Evolutionary conservation across 1,284 basidiomycete species (phyloP).

Genomic region (Ganoderma resinaceum): DNA sequence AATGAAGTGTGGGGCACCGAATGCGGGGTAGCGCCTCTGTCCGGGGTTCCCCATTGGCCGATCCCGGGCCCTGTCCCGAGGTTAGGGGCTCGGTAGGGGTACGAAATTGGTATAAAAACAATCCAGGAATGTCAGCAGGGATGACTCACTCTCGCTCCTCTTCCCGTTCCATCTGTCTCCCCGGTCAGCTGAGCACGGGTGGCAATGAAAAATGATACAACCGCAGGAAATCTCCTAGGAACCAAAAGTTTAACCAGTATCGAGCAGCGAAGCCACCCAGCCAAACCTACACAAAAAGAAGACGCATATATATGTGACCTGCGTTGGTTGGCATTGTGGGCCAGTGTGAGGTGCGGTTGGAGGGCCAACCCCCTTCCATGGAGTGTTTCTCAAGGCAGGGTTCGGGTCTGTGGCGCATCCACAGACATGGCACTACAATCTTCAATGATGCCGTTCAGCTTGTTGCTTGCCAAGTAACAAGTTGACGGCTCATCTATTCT

Average conservation of each 20-base stretch:
- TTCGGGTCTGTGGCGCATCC: neutral
- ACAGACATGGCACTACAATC: neutral
- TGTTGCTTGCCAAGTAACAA: neutral
- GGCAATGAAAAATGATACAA: too few species aligned
- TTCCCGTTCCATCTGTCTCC: neutral
- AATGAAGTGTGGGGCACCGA: slow-evolving; percentile 22
- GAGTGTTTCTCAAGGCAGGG: too few species aligned
- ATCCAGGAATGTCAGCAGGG: neutral
- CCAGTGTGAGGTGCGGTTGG: too few species aligned
- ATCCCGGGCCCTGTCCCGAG: slow-evolving; percentile 1
- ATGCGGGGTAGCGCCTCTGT: slow-evolving; percentile 20
- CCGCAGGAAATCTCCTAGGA: too few species aligned
- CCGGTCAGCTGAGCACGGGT: too few species aligned
- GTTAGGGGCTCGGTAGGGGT: slow-evolving; percentile 10
- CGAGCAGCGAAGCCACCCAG: too few species aligned
- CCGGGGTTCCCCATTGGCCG: neutral
- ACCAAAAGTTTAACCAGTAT: too few species aligned
- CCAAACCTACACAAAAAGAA: too few species aligned
- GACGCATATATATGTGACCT: too few species aligned
- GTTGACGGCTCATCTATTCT: neutral
- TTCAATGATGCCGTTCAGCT: neutral
- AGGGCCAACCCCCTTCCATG: too few species aligned
- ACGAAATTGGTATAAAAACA: neutral
- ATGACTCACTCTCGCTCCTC: neutral
- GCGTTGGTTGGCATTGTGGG: too few species aligned